Base-by-base conservation (phyloP, 2,329 filamentous ascomycete genomes). In the Fusarium anthophilum region DNA sequence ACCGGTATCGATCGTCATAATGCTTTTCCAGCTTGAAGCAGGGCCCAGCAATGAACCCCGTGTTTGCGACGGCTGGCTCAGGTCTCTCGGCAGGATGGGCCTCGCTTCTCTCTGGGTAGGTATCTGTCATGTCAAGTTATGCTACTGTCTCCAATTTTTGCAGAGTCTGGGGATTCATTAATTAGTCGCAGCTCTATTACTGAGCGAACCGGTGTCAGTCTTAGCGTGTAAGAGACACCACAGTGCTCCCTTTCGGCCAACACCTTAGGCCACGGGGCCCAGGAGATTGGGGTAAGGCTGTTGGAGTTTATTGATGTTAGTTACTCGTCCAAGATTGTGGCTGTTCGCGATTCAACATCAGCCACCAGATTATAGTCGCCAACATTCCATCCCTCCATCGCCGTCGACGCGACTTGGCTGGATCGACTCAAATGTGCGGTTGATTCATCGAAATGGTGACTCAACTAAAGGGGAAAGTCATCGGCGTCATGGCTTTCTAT, bases 1-100 rank as follows among this genome's bases (percentile, higher is more conserved):
- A 71, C 56, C 54, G 66, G 44, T 35, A 60, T 59, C 47, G 59
- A 67, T 75, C 76, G 75, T 76, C 75, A 76, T 73, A 67, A 55
- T 69, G 56, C 70, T 63, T 67, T 50, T 45, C 51, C 57, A 60
- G 55, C 66, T 64, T 69, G 30, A 73, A 74, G 64, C 66, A 75
- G 54, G 47, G 24, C 44, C 53, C 47, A 50, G 48, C 50, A 39
- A 64, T 53, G 50, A 58, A 54, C 75, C 74, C 63, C 75, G 77
- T 78, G 77, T 75, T 44, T 62, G 58, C 62, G 69, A 77, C 73
- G 74, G 75, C 72, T 78, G 76, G 77, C 54, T 60, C 65, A 75
- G 68, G 61, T 77, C 45, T 63, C 63, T 66, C 39, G 50, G 57
- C 30, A 47, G 17, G 44, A 71, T 63, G 62, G 60, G 55, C 63